phyloP scores from a whole-genome alignment of 306 rosid species.

The Oemleria cerasiformis region DNA sequence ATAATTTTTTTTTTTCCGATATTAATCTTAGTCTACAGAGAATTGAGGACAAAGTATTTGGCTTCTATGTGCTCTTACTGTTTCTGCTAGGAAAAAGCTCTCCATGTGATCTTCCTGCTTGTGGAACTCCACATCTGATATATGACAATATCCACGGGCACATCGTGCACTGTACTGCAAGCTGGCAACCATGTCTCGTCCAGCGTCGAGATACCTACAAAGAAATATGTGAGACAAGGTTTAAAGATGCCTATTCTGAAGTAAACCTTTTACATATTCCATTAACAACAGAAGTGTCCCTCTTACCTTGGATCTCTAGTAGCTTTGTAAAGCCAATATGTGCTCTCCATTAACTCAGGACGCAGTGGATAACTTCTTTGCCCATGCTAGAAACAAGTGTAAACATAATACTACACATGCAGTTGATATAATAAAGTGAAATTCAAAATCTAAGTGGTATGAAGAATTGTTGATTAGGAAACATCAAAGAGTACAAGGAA shows the following conservation, averaged over 20 bases:
- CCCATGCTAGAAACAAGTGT: slow-evolving; percentile 57
- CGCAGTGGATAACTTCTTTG: slow-evolving; percentile 92
- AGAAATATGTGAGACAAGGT: slow-evolving; percentile 24
- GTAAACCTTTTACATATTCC: background rate
- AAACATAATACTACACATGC: slow-evolving; percentile 11
- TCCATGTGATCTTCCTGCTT: slow-evolving; percentile 97
- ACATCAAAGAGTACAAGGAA: background rate
- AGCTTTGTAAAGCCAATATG: slow-evolving; percentile 97
- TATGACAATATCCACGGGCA: slow-evolving; percentile 93
- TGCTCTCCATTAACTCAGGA: slow-evolving; percentile 97
- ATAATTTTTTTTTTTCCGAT: background rate
- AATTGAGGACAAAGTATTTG: background rate
- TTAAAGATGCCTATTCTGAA: background rate
- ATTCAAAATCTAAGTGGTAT: background rate
- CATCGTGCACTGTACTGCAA: slow-evolving; percentile 89
- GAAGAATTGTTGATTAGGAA: background rate
- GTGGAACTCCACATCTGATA: slow-evolving; percentile 91
- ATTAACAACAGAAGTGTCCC: background rate
- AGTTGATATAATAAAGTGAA: slow-evolving; percentile 13
- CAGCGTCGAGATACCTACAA: slow-evolving; percentile 87
- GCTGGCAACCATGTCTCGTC: slow-evolving; percentile 92
- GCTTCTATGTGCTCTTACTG: slow-evolving; percentile 44
- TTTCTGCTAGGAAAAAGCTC: slow-evolving; percentile 95
- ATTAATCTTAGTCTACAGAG: slow-evolving; percentile 1
- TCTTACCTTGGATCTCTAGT: slow-evolving; percentile 89